Evolutionary conservation across 495 filamentous ascomycete genomes (phyloP).

Genomic region (Tuber borchii): DNA sequence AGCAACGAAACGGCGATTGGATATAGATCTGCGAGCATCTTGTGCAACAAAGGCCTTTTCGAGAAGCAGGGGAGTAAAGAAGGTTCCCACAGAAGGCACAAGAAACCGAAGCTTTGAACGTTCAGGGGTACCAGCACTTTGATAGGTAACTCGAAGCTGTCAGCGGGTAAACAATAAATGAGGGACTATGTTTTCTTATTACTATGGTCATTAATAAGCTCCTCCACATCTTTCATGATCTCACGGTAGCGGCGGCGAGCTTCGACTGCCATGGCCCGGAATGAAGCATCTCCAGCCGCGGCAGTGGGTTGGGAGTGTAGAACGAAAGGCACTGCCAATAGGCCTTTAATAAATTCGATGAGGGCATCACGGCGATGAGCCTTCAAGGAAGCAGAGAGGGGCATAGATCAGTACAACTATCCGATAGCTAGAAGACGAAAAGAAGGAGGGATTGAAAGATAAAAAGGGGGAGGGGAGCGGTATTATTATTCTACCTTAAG

Average conservation of each 20-base stretch:
- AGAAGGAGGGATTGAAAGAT: neutral
- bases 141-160: conserved; percentile 57
- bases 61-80: conserved; percentile 81
- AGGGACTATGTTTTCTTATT: conserved; percentile 20
- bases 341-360: conserved; percentile 63
- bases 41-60: conserved; percentile 88
- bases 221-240: conserved; percentile 90
- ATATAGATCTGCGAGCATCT: conserved; percentile 76
- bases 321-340: conserved; percentile 93
- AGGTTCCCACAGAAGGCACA: conserved; percentile 79
- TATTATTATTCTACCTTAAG: conserved; percentile 32
- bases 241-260: conserved; percentile 83
- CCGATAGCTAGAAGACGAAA: neutral
- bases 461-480: neutral
- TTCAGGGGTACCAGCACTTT: conserved; percentile 54
- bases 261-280: conserved; percentile 57
- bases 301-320: conserved; percentile 91
- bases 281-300: conserved; percentile 53
- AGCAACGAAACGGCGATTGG: conserved; percentile 83
- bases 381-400: conserved; percentile 14
- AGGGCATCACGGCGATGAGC: conserved; percentile 43
- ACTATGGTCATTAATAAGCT: conserved; percentile 89
- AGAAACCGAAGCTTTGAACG: conserved; percentile 89
- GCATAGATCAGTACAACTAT: conserved; percentile 8
- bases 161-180: conserved; percentile 10